Base-by-base conservation (phyloP, 176 grass and related monocot species). In the Cenchrus purpureus region DNA sequence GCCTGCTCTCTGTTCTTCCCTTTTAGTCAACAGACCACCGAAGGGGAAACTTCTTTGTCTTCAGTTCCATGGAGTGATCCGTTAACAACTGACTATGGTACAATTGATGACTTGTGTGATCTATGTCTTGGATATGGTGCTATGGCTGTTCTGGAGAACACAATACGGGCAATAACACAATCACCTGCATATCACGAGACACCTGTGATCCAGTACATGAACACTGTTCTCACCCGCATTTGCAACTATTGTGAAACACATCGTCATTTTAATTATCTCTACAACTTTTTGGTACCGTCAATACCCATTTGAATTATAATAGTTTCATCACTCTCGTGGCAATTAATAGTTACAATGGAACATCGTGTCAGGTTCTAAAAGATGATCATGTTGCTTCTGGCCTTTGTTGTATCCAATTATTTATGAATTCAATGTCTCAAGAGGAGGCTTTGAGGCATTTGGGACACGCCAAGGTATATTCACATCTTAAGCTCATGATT, bases 201-300 rank as follows among this genome's bases (percentile, higher is more conserved):
- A 71, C 16, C 67, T 78, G 45, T 88, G 87, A 87, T 71, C 65
- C 91, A 95, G 81, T 93, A 95, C 79, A 89, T 92, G 86, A 86
- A 87, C 79, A 84, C 84, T 88, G 77, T 94, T 78, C 93, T 98
- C 64, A 85, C 84, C 50, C 89, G 96, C 77, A 93, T 95, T 77
- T 98, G 96, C 86, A 92, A 88, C 85, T 98, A 95, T 75, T 98
- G 96, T 74, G 96, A 98, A 93, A 94, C 82, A 78, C 96, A 98
- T 85, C 89, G 91, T 29, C 89, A 98, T 93, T 98, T 95, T 90
- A 98, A 98, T 87, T 98, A 95, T 85, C 89, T 98, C 69, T 95
- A 95, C 84, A 89, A 92, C 57, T 98, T 98, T 90, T 87, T 98
- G 96, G 95, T 98, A 98, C 45, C 79, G 16, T 53, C 16, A 79